These are phyloP conservation scores for Cryptosporidium parvum DNA, from an alignment of 169 alveolate genomes.

Conservation along the genomic window DNA sequence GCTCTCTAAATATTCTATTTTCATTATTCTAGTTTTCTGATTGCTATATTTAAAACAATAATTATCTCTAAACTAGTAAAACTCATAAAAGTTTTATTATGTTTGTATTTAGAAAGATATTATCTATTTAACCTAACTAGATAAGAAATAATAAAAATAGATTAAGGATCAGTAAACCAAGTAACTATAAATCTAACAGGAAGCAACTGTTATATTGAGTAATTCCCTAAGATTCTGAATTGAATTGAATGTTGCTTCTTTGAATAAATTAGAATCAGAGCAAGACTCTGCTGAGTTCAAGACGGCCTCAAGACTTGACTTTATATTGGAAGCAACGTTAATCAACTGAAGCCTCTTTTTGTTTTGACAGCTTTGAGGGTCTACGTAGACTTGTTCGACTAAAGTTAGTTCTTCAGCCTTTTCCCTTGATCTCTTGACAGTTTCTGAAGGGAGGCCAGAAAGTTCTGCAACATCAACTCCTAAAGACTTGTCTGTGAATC, in stretches of 20 bases:
- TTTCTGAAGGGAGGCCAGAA: constrained; percentile 90
- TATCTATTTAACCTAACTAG: neutral
- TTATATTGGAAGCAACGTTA: neutral
- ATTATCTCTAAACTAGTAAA: no score
- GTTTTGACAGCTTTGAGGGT: constrained; percentile 33
- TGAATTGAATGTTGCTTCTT: neutral
- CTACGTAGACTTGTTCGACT: constrained; percentile 46
- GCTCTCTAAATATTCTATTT: neutral
- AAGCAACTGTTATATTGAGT: neutral
- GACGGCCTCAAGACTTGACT: constrained; percentile 2
- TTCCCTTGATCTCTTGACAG: constrained; percentile 82
- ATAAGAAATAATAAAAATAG: neutral
- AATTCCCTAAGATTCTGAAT: constrained; percentile 9
- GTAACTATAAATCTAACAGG: neutral
- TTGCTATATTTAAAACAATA: neutral
- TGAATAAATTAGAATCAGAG: constrained; percentile 6
- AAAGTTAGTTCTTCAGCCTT: constrained; percentile 78
- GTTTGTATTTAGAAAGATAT: neutral
- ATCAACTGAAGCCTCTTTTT: constrained; percentile 24
- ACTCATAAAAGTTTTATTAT: no score
- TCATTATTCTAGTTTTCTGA: neutral
- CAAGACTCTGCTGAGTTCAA: constrained; percentile 7
- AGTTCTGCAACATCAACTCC: constrained; percentile 95
- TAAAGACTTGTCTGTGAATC: constrained; percentile 91
- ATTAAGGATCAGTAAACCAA: no score